Evolutionary conservation across 83 land plant species (phyloP).

Genomic region (Isoetes engelmannii): DNA sequence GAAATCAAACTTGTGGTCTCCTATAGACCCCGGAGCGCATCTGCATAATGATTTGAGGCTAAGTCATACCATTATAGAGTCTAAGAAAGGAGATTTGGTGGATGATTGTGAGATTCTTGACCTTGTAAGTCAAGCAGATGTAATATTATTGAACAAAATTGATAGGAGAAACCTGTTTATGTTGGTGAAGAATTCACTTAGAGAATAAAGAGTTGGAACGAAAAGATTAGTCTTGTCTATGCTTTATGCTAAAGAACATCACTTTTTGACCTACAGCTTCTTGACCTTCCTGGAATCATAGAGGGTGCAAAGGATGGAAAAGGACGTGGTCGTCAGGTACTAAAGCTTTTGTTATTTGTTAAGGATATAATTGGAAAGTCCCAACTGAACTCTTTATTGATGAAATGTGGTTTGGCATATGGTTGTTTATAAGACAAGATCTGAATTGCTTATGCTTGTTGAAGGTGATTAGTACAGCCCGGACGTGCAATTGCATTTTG

Average conservation of each 20-base stretch:
- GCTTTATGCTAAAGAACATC: too few relatives aligned
- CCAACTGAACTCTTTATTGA: not conserved
- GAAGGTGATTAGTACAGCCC: constrained; percentile 97
- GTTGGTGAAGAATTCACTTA: too few relatives aligned
- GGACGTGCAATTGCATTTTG: constrained; percentile 95
- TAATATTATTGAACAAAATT: too few relatives aligned
- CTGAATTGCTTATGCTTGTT: not conserved
- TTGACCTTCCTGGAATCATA: constrained; percentile 99
- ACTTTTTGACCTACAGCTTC: constrained; percentile 44
- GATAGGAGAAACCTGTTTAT: too few relatives aligned
- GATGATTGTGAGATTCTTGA: not conserved
- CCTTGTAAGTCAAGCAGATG: not conserved
- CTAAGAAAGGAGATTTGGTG: not conserved
- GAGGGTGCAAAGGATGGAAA: constrained; percentile 99
- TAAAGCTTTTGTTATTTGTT: not conserved
- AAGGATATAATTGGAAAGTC: not conserved
- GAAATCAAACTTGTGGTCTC: too few relatives aligned
- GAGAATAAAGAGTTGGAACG: too few relatives aligned
- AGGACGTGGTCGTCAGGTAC: constrained; percentile 99
- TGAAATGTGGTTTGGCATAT: not conserved
- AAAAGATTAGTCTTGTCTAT: too few relatives aligned
- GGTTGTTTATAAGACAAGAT: not conserved
- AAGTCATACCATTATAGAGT: too few relatives aligned
- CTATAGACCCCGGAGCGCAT: too few relatives aligned
- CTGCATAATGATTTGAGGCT: too few relatives aligned